These are phyloP conservation scores for Nepenthes mirabilis DNA, from an alignment of 148 eudicot species.

Conservation along the genomic window DNA sequence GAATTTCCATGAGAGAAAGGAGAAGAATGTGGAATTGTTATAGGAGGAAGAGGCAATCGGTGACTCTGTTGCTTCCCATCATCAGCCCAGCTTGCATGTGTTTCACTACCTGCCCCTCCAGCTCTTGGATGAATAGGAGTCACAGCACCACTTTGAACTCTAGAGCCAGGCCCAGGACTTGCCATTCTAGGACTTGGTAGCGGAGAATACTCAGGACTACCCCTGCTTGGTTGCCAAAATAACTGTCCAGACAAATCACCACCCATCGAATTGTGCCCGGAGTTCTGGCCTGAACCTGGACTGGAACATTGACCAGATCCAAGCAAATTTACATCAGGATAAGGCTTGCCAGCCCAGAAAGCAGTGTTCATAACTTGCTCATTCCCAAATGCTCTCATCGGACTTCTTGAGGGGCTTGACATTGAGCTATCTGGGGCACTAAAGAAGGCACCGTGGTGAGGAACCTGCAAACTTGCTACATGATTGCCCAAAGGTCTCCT, in stretches of 20 bases:
- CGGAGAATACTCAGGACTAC: constrained; percentile 33
- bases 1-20: constrained; percentile 75
- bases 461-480: constrained; percentile 61
- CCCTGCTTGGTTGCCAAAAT: constrained; percentile 30
- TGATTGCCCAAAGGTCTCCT: constrained; percentile 56
- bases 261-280: constrained; percentile 82
- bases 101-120: constrained; percentile 41
- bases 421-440: constrained; percentile 89
- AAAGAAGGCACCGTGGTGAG: constrained; percentile 50
- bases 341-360: constrained; percentile 56
- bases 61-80: constrained; percentile 58
- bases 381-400: constrained; percentile 54
- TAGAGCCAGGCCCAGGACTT: constrained; percentile 30
- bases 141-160: constrained; percentile 29
- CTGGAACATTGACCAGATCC: constrained; percentile 99
- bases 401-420: constrained; percentile 97
- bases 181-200: constrained; percentile 30
- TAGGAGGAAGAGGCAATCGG: constrained; percentile 88
- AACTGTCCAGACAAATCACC: constrained; percentile 19
- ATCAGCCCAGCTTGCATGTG: constrained; percentile 35
- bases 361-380: constrained; percentile 60
- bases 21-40: constrained; percentile 46
- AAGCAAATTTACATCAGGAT: constrained; percentile 62
- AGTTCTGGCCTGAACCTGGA: constrained; percentile 96
- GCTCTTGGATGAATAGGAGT: constrained; percentile 27